Percentiles rank a stretch among this genome's conserved stretches.
These are phyloP conservation scores for Gymnopilus dilepis DNA, from an alignment of 768 basidiomycete genomes.

Conservation along the genomic window DNA sequence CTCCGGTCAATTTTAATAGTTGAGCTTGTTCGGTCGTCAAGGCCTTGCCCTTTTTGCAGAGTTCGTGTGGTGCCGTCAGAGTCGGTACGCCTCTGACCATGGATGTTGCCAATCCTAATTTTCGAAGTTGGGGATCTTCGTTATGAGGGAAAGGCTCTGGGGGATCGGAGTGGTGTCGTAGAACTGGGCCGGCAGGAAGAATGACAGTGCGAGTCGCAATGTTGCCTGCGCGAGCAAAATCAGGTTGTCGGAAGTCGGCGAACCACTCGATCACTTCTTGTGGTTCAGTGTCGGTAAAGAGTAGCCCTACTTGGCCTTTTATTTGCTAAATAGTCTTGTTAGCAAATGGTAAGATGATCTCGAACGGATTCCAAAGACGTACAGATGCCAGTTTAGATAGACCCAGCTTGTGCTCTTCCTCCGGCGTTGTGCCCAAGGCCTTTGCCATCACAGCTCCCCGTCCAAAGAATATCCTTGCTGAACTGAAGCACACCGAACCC, in stretches of 20 bases:
- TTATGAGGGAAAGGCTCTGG: constrained; percentile 94
- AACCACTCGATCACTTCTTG: constrained; percentile 96
- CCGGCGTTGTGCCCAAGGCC: constrained; percentile 85
- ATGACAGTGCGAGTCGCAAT: constrained; percentile 73
- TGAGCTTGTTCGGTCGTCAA: constrained; percentile 90
- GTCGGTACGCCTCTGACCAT: constrained; percentile 91
- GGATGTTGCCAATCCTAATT: constrained; percentile 84
- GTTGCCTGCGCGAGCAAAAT: constrained; percentile 92
- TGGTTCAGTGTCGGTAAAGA: constrained; percentile 92
- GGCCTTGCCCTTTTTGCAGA: constrained; percentile 83
- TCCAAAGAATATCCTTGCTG: constrained; percentile 91
- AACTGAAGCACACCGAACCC: constrained; percentile 46
- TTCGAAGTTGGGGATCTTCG: constrained; percentile 95
- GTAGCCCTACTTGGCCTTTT: constrained; percentile 91
- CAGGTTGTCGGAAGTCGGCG: constrained; percentile 83
- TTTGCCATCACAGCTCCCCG: constrained; percentile 92
- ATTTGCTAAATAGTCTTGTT: constrained; percentile 64
- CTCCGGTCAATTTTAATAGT: constrained; percentile 88
- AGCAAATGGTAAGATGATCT: constrained; percentile 5
- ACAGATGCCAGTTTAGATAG: constrained; percentile 82
- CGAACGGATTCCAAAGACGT: constrained; percentile 24
- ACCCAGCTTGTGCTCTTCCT: constrained; percentile 84
- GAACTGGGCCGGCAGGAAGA: constrained; percentile 84
- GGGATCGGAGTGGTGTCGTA: constrained; percentile 79
- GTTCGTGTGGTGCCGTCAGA: constrained; percentile 74